Conservation (phyloP, 768 basidiomycete species). For the Cystofilobasidium ferigula region DNA sequence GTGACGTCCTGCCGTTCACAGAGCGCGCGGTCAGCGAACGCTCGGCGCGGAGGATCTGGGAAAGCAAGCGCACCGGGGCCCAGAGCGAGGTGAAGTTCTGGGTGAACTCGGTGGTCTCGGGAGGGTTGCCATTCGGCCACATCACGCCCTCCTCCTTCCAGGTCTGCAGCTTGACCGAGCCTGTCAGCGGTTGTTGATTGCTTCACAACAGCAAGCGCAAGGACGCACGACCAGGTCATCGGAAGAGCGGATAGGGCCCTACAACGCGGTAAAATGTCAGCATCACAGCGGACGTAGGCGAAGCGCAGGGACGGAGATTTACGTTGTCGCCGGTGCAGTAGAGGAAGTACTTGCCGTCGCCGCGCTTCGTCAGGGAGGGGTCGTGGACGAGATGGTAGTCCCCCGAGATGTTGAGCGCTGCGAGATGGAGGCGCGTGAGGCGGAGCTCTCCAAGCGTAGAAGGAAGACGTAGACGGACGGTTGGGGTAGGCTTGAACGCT, state of each 20-base stretch:
- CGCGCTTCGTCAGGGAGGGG: background rate
- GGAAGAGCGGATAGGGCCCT: slow-evolving; percentile 12
- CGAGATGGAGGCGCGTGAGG: too few relatives aligned
- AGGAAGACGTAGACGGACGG: background rate
- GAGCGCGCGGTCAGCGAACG: background rate
- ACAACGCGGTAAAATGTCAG: background rate
- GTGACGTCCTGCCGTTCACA: slow-evolving; percentile 39
- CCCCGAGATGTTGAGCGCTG: background rate
- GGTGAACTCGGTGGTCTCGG: slow-evolving; percentile 4
- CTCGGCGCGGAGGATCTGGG: background rate
- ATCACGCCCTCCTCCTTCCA: slow-evolving; percentile 11
- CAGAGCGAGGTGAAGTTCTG: slow-evolving; percentile 4
- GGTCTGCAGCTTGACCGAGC: too few relatives aligned
- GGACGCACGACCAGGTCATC: slow-evolving; percentile 5
- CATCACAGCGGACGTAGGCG: background rate
- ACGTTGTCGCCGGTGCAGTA: background rate
- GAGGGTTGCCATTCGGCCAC: slow-evolving; percentile 5
- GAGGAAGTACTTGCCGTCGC: slow-evolving; percentile 6
- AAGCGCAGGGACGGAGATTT: too few relatives aligned
- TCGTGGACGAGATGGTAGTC: slow-evolving; percentile 4
- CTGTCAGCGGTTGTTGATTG: too few relatives aligned
- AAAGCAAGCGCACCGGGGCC: background rate
- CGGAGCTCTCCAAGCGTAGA: too few relatives aligned
- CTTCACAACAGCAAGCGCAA: background rate
- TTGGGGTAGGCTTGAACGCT: background rate